These are phyloP conservation scores for Candida glaebosa DNA, from an alignment of 805 yeast species.

Conservation along the genomic window DNA sequence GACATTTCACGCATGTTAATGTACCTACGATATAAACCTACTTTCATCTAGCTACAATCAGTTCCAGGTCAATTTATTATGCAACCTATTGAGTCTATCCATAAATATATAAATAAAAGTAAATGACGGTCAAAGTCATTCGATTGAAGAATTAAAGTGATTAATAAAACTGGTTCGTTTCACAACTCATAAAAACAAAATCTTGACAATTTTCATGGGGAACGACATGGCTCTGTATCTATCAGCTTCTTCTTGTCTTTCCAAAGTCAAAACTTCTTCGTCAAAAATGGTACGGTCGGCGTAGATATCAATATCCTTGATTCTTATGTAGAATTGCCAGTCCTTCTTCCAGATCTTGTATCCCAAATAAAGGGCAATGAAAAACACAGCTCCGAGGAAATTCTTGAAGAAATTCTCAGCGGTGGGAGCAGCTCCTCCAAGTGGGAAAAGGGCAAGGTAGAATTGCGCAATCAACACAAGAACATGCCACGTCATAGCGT, in stretches of 20 bases:
- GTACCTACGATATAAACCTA: too few species aligned
- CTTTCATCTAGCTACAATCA: too few species aligned
- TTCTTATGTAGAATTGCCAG: constrained; percentile 25
- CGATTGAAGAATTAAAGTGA: background rate
- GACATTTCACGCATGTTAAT: too few species aligned
- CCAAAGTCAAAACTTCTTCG: constrained; percentile 30
- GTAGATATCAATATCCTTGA: constrained; percentile 29
- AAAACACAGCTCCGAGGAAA: constrained; percentile 31
- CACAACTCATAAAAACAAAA: constrained; percentile 9
- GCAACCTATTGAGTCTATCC: too few species aligned
- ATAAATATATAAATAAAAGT: background rate
- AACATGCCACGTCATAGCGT: constrained; percentile 27
- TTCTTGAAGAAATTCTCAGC: constrained; percentile 29
- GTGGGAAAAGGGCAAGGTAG: constrained; percentile 43
- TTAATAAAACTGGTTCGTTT: background rate
- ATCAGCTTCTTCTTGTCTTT: constrained; percentile 23
- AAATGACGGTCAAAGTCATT: background rate
- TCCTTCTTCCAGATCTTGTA: constrained; percentile 30
- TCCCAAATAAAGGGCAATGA: constrained; percentile 26
- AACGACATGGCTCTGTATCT: constrained; percentile 14
- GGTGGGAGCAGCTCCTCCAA: constrained; percentile 23
- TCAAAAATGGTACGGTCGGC: constrained; percentile 30
- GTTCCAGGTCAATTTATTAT: too few species aligned
- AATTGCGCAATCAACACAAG: constrained; percentile 40
- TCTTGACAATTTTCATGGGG: constrained; percentile 13